These are phyloP conservation scores for Phytophthora pistaciae DNA, from an alignment of 352 stramenopile genomes.

Conservation along the genomic window DNA sequence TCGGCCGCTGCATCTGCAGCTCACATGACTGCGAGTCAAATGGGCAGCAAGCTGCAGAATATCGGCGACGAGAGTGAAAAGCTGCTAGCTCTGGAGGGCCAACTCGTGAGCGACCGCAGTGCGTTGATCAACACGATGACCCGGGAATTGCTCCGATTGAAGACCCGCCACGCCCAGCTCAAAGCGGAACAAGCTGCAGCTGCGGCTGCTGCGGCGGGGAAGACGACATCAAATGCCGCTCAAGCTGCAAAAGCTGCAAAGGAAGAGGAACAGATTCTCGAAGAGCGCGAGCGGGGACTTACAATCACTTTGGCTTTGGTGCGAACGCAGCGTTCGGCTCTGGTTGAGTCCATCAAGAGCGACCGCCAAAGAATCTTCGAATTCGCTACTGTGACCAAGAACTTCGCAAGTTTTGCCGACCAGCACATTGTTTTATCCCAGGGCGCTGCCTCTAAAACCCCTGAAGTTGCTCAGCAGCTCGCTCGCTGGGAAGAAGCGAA, in stretches of 20 bases:
- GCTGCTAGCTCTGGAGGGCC: conserved; percentile 67
- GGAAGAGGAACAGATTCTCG: conserved; percentile 73
- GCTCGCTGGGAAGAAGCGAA: conserved; percentile 48
- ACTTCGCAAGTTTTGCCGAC: conserved; percentile 68
- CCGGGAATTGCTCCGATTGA: conserved; percentile 67
- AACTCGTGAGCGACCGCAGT: conserved; percentile 66
- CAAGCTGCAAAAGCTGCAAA: conserved; percentile 34
- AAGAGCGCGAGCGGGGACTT: conserved; percentile 85
- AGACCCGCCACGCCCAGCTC: conserved; percentile 50
- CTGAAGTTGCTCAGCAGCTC: conserved; percentile 24
- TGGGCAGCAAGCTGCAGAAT: conserved; percentile 85
- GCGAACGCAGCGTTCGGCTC: conserved; percentile 56
- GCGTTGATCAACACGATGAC: conserved; percentile 81
- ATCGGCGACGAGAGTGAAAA: conserved; percentile 80
- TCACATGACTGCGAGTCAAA: conserved; percentile 84
- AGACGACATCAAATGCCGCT: conserved; percentile 18
- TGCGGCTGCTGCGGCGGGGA: conserved; percentile 12
- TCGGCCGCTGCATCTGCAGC: conserved; percentile 64
- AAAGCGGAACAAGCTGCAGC: conserved; percentile 38
- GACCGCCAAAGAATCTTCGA: conserved; percentile 81
- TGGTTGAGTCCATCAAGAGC: conserved; percentile 63
- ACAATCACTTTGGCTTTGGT: conserved; percentile 78
- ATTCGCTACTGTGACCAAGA: conserved; percentile 49
- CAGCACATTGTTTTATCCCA: conserved; percentile 35
- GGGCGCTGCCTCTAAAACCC: conserved; percentile 11